phyloP scores from a whole-genome alignment of 2,329 filamentous ascomycete genomes.

The Tolypocladium endophyticum region DNA sequence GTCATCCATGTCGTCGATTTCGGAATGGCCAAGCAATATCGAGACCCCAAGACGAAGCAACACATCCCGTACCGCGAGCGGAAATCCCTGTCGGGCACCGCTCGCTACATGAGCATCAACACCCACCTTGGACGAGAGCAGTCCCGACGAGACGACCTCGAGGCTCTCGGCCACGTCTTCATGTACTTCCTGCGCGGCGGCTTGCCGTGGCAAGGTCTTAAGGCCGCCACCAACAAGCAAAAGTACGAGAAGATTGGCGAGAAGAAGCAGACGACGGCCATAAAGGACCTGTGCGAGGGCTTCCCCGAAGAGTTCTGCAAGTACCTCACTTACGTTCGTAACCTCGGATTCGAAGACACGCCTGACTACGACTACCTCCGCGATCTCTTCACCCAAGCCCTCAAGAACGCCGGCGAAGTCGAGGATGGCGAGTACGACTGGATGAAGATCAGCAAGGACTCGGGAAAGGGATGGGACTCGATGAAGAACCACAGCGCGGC shows the following conservation, averaged over 20 bases:
- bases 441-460: conserved; percentile 87
- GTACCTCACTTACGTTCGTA: conserved; percentile 93
- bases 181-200: conserved; percentile 66
- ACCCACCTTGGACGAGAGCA: conserved; percentile 95
- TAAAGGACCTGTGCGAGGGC: conserved; percentile 93
- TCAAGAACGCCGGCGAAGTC: conserved; percentile 88
- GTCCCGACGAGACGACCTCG: conserved; percentile 88
- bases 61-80: conserved; percentile 96
- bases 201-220: conserved; percentile 62
- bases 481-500: conserved; percentile 53
- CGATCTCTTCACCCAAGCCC: conserved; percentile 88
- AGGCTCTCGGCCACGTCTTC: conserved; percentile 70
- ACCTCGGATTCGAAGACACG: conserved; percentile 95
- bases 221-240: conserved; percentile 75
- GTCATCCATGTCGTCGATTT: conserved; percentile 99
- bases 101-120: conserved; percentile 99
- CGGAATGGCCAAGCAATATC: conserved; percentile 98
- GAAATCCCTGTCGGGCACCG: conserved; percentile 92
- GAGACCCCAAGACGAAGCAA: conserved; percentile 97
- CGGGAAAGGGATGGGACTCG: conserved; percentile 79
- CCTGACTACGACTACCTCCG: conserved; percentile 97
- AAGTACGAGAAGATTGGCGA: conserved; percentile 99
- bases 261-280: conserved; percentile 96
- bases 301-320: conserved; percentile 98
- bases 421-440: conserved; percentile 99